Evolutionary conservation across 1,139 yeast species (phyloP), one percentile per base, ranked within the genome.

Genomic region (Candida glucosophila): DNA sequence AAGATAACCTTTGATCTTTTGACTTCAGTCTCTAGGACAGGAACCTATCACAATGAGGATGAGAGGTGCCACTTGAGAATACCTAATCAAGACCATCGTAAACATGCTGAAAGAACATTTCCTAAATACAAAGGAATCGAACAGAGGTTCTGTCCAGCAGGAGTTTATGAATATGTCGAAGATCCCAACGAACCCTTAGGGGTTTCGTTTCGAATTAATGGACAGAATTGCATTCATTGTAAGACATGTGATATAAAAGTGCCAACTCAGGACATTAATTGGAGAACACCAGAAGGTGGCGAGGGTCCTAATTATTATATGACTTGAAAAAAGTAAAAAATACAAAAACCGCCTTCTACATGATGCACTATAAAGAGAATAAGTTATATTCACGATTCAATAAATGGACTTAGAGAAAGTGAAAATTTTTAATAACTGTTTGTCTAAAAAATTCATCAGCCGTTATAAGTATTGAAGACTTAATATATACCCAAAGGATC

Each of bases 261-360:
- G 10, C 98, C 98, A 6, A 67, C 85, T 1, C 96, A 88, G 55
- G 96, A 88, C 48, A 90, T 90, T 36, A 69, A 73, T 47, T 90
- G 98, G 98, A 71, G 77, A 6, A 95, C 85, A 10, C 98, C 98
- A 4, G 97, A 90, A 58, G 97, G 98, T 34, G 96, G 97, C 20
- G 97, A 80, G 48, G 98, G 98, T 6, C 98, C 98, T 32, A 90
- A 88, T 52, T 88, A 88, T 52, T 77, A 73, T 49, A 73, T 79
- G 78, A 73, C 86, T 2, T 79, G 48, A 44, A n/a, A n/a, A n/a
- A n/a, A n/a, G n/a, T n/a, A n/a, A n/a, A n/a, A n/a, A n/a, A n/a
- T n/a, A n/a, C n/a, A n/a, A n/a, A n/a, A n/a, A n/a, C n/a, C n/a
- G n/a, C n/a, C n/a, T n/a, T n/a, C n/a, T n/a, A n/a, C n/a, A n/a